A percentile compares a stretch with the other conserved stretches of the same genome.
Evolutionary conservation across 1,284 basidiomycete species (phyloP).

Genomic region (Fereydounia khargensis): DNA sequence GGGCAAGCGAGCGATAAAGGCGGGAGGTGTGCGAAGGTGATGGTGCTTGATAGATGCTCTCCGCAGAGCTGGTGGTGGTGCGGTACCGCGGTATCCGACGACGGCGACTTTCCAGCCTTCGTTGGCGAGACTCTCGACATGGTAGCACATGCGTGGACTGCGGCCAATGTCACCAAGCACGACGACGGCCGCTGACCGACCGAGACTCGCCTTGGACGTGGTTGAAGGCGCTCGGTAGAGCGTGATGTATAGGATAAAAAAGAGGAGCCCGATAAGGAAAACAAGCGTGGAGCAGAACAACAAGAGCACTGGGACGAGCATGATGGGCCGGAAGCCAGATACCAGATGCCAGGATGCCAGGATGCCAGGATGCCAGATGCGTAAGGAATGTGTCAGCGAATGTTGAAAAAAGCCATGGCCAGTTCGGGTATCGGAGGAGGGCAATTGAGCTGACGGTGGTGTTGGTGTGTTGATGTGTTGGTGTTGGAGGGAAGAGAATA

Average conservation of each 20-base stretch:
- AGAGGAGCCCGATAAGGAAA: conserved; percentile 20
- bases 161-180: conserved; percentile 95
- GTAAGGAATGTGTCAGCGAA: too few species aligned
- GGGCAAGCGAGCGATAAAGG: conserved; percentile 64
- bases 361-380: too few species aligned
- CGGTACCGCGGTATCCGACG: conserved; percentile 68
- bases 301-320: conserved; percentile 24
- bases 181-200: conserved; percentile 69
- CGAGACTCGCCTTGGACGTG: conserved; percentile 12
- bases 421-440: too few species aligned
- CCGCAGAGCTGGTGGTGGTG: conserved; percentile 28
- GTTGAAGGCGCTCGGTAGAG: conserved; percentile 24
- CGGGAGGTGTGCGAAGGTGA: conserved; percentile 68
- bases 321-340: too few species aligned
- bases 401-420: too few species aligned
- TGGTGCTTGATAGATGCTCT: conserved; percentile 52
- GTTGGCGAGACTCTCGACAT: conserved; percentile 84
- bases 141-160: conserved; percentile 98
- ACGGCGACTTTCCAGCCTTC: conserved; percentile 76
- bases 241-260: conserved; percentile 37
- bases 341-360: too few species aligned
- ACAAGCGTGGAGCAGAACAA: conserved; percentile 17
- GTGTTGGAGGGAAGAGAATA: too few species aligned
- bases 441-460: too few species aligned
- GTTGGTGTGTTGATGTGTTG: too few species aligned